Percentiles rank a stretch among this genome's conserved stretches.
These are phyloP conservation scores for Trapa bicornis DNA, from an alignment of 345 rosid species.

Conservation along the genomic window DNA sequence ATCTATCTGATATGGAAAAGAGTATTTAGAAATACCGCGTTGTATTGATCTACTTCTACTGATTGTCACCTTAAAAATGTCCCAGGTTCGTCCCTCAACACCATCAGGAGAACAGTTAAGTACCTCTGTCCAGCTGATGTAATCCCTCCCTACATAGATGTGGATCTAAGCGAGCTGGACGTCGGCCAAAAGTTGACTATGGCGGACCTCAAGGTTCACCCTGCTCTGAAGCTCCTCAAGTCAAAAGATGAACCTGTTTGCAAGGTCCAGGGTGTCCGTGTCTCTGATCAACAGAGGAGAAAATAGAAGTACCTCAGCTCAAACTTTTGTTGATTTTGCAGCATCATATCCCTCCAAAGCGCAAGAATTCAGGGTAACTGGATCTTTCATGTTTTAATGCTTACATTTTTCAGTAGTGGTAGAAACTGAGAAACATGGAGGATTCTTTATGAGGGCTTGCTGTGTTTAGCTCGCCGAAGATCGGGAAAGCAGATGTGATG, in stretches of 20 bases:
- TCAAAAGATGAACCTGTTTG: slow-evolving; percentile 54
- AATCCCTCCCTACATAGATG: slow-evolving; percentile 86
- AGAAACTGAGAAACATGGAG: neutral
- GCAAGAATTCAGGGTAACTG: neutral
- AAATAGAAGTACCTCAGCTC: slow-evolving; percentile 15
- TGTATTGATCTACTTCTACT: neutral
- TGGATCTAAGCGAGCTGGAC: slow-evolving; percentile 83
- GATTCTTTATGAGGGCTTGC: neutral
- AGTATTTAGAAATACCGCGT: neutral
- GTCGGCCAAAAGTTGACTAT: slow-evolving; percentile 59
- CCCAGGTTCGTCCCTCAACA: slow-evolving; percentile 75
- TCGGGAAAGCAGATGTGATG: neutral
- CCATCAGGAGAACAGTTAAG: slow-evolving; percentile 72
- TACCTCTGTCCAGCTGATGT: slow-evolving; percentile 78
- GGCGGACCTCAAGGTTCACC: slow-evolving; percentile 91
- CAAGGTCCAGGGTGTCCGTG: slow-evolving; percentile 62
- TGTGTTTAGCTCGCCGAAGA: neutral
- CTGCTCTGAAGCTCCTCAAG: slow-evolving; percentile 57
- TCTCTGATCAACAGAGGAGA: slow-evolving; percentile 49
- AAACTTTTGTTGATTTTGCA: neutral
- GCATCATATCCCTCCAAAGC: neutral
- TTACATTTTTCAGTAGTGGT: neutral
- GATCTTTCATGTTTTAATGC: neutral
- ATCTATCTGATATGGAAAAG: neutral
- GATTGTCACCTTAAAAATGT: slow-evolving; percentile 1